phyloP scores from a whole-genome alignment of 2,329 filamentous ascomycete species.

The Curvularia hawaiiensis region DNA sequence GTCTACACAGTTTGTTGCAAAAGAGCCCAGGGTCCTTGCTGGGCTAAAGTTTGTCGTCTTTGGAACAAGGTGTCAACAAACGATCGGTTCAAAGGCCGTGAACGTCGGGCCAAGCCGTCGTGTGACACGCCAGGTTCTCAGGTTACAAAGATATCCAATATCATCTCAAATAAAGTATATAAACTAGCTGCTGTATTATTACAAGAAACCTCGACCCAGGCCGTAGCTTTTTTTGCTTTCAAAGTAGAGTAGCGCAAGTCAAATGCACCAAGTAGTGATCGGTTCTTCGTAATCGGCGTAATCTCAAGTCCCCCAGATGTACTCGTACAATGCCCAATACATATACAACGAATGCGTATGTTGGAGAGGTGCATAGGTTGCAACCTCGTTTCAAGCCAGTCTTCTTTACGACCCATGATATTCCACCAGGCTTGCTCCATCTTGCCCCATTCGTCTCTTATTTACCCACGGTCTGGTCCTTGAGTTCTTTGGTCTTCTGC shows the following conservation, averaged over 20 bases:
- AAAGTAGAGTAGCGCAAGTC: background rate
- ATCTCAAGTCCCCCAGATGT: slow-evolving; percentile 1
- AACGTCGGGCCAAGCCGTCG: background rate
- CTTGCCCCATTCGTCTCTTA: background rate
- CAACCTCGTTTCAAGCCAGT: background rate
- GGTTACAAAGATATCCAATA: background rate
- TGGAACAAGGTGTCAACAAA: background rate
- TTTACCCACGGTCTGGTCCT: slow-evolving; percentile 12
- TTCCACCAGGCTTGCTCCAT: background rate
- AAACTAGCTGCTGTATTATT: background rate
- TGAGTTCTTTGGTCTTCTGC: slow-evolving; percentile 19
- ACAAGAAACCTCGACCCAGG: background rate
- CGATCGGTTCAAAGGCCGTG: background rate
- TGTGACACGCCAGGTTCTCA: background rate
- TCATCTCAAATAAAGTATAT: background rate
- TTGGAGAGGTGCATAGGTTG: background rate
- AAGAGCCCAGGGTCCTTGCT: background rate
- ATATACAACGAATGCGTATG: slow-evolving; percentile 11
- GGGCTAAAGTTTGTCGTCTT: background rate
- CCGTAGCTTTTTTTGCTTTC: background rate
- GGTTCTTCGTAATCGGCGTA: slow-evolving; percentile 3
- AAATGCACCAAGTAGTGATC: slow-evolving; percentile 9
- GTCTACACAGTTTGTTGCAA: background rate
- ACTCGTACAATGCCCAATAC: slow-evolving; percentile 11
- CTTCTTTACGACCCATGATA: background rate